Base-by-base conservation (phyloP, 2,329 filamentous ascomycete genomes). In the Calonectria hongkongensis region DNA sequence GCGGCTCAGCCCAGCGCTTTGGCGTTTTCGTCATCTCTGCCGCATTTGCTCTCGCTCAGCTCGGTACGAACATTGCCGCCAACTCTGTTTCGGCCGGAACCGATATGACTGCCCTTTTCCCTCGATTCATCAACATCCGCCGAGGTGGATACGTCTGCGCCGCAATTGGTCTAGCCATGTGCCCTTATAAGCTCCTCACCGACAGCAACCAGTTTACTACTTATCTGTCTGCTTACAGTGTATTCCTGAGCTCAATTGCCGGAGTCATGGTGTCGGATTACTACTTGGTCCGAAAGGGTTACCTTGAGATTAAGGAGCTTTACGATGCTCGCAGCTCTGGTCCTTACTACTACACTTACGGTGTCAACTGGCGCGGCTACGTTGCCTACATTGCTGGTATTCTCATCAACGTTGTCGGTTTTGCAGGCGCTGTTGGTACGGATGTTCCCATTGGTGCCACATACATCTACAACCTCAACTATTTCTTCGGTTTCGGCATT, bases 231-330 rank as follows among this genome's bases (percentile, higher is more conserved):
- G 94, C 96, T 1, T 98, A 98, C 86, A 95, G 94, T 3, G 95
- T 98, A 70, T 98, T 98, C 85, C 89, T 98, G n/a, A 96, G 94
- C 72, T 95, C 94, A 51, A 97, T 98, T 74, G 95, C 95, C 0
- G 96, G 96, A n/a, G 95, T 98, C 75, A 97, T 98, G 86, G 88
- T 95, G 73, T 90, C 89, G 77, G 96, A 98, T 84, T 98, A 98
- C 87, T 98, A 97, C 84, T 74, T 94, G 69, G 94, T 98, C 6
- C 93, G 96, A 71, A 92, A 90, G 71, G 96, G 96, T 6, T 98
- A 95, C 82, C 87, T 97, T 2, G 91, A 95, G 76, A 87, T 96
- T 76, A 92, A 91, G 79, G 92, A 95, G 68, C 89, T 98, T 0
- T 98, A 98, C 86, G 93, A 93, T 65, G 93, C 90, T 12, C 91